Conservation (phyloP, 352 stramenopile genomes). For the Globisporangium splendens region DNA sequence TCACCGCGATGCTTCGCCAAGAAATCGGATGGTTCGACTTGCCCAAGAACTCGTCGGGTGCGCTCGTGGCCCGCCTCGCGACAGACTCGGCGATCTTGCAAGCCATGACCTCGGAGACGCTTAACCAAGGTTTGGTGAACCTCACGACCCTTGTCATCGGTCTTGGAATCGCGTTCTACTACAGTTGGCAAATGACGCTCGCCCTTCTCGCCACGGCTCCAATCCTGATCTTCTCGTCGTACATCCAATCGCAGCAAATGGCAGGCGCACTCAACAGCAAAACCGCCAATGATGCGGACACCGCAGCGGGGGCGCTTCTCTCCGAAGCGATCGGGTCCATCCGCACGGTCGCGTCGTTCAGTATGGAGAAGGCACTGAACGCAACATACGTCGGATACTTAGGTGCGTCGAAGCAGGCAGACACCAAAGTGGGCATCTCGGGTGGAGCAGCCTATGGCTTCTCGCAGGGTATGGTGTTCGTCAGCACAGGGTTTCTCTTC, state of each 20-base stretch:
- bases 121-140: constrained; percentile 53
- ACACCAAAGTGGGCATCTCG: constrained; percentile 27
- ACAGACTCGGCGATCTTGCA: constrained; percentile 76
- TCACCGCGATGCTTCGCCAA: constrained; percentile 58
- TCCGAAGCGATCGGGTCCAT: constrained; percentile 47
- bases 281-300: constrained; percentile 38
- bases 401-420: too few relatives aligned
- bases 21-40: constrained; percentile 80
- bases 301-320: constrained; percentile 31
- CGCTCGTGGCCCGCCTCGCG: constrained; percentile 56
- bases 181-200: constrained; percentile 63
- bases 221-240: constrained; percentile 30
- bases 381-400: constrained; percentile 4
- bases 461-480: constrained; percentile 65
- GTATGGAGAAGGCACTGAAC: constrained; percentile 46
- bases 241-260: constrained; percentile 38
- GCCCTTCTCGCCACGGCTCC: constrained; percentile 27
- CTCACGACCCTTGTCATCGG: constrained; percentile 45
- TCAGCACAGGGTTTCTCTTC: constrained; percentile 68
- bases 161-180: constrained; percentile 47
- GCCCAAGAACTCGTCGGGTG: constrained; percentile 56
- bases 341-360: constrained; percentile 61
- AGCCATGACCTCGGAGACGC: constrained; percentile 60
- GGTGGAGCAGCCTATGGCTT: constrained; percentile 65
- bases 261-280: constrained; percentile 31